Percentiles rank a stretch among this genome's conserved stretches.
phyloP scores from a whole-genome alignment of 2,329 filamentous ascomycete species.

The Trichoderma hamatum region DNA sequence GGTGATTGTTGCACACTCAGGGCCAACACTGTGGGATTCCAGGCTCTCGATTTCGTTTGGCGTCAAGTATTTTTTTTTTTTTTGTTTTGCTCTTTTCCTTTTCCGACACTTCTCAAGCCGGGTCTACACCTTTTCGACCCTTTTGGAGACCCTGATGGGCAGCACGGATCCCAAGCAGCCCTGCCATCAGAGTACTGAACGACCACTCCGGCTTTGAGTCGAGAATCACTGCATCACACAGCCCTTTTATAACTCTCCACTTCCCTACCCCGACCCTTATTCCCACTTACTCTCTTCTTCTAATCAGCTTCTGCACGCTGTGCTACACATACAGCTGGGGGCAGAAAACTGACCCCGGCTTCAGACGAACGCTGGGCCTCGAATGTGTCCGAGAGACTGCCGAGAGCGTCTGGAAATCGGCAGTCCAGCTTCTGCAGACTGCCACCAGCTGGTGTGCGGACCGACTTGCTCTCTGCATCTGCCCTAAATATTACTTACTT shows the following conservation, averaged over 20 bases:
- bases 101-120: not conserved
- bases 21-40: not conserved
- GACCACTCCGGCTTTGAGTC: not conserved
- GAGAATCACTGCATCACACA: not conserved
- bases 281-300: not conserved
- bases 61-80: not conserved
- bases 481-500: not conserved
- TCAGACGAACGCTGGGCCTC: not conserved
- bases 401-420: not conserved
- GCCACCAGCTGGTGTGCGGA: slow-evolving; percentile 9
- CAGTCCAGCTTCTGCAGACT: not conserved
- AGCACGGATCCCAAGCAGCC: not conserved
- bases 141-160: not conserved
- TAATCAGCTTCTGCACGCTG: not conserved
- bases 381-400: not conserved
- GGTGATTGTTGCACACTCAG: slow-evolving; percentile 7
- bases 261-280: not conserved
- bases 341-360: not conserved
- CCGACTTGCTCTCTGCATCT: not conserved
- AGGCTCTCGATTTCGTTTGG: not conserved
- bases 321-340: not conserved
- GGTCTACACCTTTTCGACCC: not conserved
- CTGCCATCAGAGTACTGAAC: not conserved
- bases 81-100: not conserved
- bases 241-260: not conserved